Evolutionary conservation across 345 rosid genomes (phyloP).

Genomic region (Noccaea bulbosa): DNA sequence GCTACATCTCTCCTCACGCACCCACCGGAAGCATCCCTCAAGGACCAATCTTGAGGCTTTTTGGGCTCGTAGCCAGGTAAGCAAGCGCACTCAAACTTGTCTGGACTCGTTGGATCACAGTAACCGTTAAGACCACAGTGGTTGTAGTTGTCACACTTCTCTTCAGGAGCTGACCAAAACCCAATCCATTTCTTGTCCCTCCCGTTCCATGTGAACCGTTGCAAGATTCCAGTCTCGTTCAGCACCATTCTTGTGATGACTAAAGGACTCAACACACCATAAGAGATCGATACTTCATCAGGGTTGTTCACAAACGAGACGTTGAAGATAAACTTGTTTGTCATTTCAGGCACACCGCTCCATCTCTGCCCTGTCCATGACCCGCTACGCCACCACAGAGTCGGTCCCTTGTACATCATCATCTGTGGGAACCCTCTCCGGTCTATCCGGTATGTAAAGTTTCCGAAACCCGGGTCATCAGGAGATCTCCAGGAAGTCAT

Average conservation of each 20-base stretch:
- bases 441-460: conserved; percentile 47
- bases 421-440: conserved; percentile 56
- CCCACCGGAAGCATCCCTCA: conserved; percentile 57
- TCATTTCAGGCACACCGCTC: conserved; percentile 76
- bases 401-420: conserved; percentile 48
- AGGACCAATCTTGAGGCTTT: conserved; percentile 49
- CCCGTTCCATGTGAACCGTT: conserved; percentile 58
- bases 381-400: conserved; percentile 55
- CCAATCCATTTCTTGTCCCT: conserved; percentile 50
- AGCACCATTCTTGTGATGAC: conserved; percentile 56
- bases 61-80: conserved; percentile 72
- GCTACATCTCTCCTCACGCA: conserved; percentile 48
- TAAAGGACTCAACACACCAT: conserved; percentile 39
- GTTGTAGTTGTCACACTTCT: conserved; percentile 62
- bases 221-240: conserved; percentile 54
- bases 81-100: conserved; percentile 55
- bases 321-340: conserved; percentile 43
- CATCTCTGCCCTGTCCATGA: conserved; percentile 66
- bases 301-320: conserved; percentile 34
- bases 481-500: conserved; percentile 60
- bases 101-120: conserved; percentile 45
- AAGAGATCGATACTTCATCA: conserved; percentile 47
- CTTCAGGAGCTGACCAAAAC: conserved; percentile 56
- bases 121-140: conserved; percentile 61
- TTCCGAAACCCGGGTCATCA: conserved; percentile 59